These are phyloP conservation scores for Scytalidium lignicola DNA, from an alignment of 2,329 filamentous ascomycete genomes.

Conservation along the genomic window DNA sequence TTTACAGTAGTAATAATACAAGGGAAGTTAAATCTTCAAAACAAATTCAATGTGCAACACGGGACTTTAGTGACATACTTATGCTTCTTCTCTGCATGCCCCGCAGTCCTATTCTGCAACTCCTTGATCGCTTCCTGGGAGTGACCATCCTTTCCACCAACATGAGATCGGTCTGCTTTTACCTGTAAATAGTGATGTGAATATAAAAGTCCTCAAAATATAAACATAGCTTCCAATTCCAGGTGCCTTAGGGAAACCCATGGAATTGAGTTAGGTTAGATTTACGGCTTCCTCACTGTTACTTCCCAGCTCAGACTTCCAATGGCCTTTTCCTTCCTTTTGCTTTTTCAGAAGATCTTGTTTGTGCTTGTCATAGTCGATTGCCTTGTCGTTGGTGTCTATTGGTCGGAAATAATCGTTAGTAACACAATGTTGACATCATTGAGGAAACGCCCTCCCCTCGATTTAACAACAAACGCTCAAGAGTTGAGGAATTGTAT, in stretches of 20 bases:
- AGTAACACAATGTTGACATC: neutral
- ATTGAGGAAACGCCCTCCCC: too few species aligned
- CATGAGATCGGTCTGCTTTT: conserved; percentile 17
- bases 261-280: conserved; percentile 7
- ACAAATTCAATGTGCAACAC: too few species aligned
- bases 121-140: conserved; percentile 41
- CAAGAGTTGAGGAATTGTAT: too few species aligned
- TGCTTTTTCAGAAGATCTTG: conserved; percentile 60
- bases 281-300: conserved; percentile 72
- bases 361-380: conserved; percentile 53
- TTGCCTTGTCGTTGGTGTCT: conserved; percentile 26
- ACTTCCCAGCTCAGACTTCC: conserved; percentile 72
- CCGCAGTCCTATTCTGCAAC: conserved; percentile 55
- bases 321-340: conserved; percentile 63
- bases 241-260: too few species aligned
- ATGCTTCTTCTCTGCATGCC: conserved; percentile 36
- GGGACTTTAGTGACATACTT: conserved; percentile 23
- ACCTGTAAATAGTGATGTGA: too few species aligned
- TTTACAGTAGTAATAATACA: too few species aligned
- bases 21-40: too few species aligned
- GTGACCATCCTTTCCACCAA: conserved; percentile 3
- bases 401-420: neutral
- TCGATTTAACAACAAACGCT: too few species aligned
- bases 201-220: too few species aligned
- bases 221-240: too few species aligned